phyloP scores from a whole-genome alignment of 2,329 filamentous ascomycete genomes.

The Dothistroma pini region DNA sequence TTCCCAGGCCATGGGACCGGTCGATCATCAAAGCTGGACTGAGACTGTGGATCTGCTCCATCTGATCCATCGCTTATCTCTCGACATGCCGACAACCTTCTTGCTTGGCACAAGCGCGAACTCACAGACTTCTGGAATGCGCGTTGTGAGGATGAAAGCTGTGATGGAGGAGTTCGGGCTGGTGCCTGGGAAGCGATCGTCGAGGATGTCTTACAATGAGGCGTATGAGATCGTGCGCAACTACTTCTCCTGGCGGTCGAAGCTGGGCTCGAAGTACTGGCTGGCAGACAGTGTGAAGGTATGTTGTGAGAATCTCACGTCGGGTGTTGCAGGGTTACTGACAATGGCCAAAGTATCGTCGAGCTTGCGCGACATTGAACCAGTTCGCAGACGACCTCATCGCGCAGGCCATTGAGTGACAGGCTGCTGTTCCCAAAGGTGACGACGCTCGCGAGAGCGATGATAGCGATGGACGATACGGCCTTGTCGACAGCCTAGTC shows the following conservation, averaged over 20 bases:
- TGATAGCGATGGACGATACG: constrained; percentile 29
- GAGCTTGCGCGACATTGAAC: constrained; percentile 33
- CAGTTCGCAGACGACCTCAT: constrained; percentile 21
- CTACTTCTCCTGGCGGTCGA: constrained; percentile 23
- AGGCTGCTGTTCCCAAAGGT: constrained; percentile 1
- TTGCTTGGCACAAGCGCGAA: constrained; percentile 32
- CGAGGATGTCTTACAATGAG: constrained; percentile 17
- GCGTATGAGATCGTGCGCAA: constrained; percentile 24
- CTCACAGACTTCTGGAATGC: constrained; percentile 24
- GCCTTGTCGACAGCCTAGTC: constrained; percentile 44
- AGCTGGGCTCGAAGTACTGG: constrained; percentile 38
- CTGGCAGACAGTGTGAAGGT: constrained; percentile 37
- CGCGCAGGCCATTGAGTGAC: constrained; percentile 12
- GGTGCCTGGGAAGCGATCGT: constrained; percentile 11
- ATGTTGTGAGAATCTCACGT: background rate
- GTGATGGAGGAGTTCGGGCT: constrained; percentile 26
- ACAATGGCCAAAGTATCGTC: constrained; percentile 31
- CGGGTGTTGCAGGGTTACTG: background rate
- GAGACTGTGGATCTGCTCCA: constrained; percentile 27
- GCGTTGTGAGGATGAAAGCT: constrained; percentile 12
- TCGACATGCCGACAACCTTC: constrained; percentile 38
- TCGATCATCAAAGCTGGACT: constrained; percentile 23
- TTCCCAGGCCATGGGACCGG: constrained; percentile 16
- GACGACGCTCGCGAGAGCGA: background rate
- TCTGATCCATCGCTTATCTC: constrained; percentile 35